Evolutionary conservation across 2,329 filamentous ascomycete species (phyloP), one percentile per base, ranked within the genome.

Genomic region (Fusarium papillatum): DNA sequence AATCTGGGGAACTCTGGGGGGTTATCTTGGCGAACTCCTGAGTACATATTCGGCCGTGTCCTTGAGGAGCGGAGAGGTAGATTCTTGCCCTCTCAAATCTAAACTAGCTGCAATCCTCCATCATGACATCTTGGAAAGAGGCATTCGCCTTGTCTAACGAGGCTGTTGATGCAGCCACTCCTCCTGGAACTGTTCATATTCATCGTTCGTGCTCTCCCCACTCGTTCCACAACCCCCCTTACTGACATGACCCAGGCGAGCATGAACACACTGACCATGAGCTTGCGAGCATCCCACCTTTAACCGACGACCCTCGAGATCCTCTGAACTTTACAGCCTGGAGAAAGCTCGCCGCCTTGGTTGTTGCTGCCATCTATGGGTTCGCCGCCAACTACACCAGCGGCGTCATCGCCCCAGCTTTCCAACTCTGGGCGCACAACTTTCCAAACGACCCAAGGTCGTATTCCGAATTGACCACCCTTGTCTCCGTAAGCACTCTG

Each of bases 291-390:
- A 39, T n/a, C 10, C 55, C 26, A 0, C 13, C 22, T 0, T 4
- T 6, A 1, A 74, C 79, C 1, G 48, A 77, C 0, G 82, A 85
- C 50, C 83, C 84, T 7, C 78, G 78, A 8, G 84, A 85, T 62
- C 84, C 84, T 2, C 73, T 85, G 17, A 85, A 84, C 67, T 84
- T 81, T 74, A 59, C 79, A 0, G 41, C 59, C 1, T 84, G 83
- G 83, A 77, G 80, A 6, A 85, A 85, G 67, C 19, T 79, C 1
- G 69, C 75, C 2, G 76, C 81, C 1, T 70, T 85, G 16, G 3
- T 76, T 8, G 72, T 78, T 3, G 79, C 77, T 4, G 80, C 82
- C 0, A 36, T 82, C 3, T 86, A 83, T 68, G 81, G 81, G 2
- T 85, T 86, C 16, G 68, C 76, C 2, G 77, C 78, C 46, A 85